Conservation (phyloP, 1,284 basidiomycete genomes). For the Bjerkandera adusta region DNA sequence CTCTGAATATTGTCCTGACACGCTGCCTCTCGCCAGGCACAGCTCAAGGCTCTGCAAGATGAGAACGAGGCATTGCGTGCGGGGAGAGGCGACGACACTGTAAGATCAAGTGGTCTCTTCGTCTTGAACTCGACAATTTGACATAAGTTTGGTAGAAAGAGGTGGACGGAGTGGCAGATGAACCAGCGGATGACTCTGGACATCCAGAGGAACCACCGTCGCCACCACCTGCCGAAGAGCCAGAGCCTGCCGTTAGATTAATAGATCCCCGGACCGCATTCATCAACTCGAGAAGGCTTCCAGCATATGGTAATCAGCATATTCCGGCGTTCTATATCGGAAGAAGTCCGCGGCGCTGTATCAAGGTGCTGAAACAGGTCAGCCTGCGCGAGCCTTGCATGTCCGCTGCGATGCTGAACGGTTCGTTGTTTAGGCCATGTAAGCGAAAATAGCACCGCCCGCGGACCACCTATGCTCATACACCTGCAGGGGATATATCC, state of each 20-base stretch:
- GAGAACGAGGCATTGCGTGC: background rate
- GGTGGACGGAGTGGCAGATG: background rate
- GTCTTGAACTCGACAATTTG: background rate
- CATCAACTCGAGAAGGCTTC: background rate
- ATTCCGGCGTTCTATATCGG: constrained; percentile 1
- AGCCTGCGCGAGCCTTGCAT: background rate
- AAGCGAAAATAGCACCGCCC: no score
- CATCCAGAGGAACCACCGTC: background rate
- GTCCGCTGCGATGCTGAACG: background rate
- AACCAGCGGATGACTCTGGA: background rate
- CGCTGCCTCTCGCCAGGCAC: background rate
- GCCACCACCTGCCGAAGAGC: background rate
- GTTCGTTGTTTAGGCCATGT: background rate
- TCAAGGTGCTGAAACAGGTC: background rate
- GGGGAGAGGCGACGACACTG: background rate
- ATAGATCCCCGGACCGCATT: background rate
- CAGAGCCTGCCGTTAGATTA: background rate
- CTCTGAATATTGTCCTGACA: background rate
- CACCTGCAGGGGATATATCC: no score
- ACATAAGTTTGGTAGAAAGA: background rate
- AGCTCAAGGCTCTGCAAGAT: background rate
- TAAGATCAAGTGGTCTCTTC: background rate
- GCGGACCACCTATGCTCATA: no score
- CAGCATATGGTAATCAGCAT: background rate
- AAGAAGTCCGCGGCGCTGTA: background rate